Base-by-base conservation (phyloP, 108 stramenopile genomes). In the Cyclotella cryptica region DNA sequence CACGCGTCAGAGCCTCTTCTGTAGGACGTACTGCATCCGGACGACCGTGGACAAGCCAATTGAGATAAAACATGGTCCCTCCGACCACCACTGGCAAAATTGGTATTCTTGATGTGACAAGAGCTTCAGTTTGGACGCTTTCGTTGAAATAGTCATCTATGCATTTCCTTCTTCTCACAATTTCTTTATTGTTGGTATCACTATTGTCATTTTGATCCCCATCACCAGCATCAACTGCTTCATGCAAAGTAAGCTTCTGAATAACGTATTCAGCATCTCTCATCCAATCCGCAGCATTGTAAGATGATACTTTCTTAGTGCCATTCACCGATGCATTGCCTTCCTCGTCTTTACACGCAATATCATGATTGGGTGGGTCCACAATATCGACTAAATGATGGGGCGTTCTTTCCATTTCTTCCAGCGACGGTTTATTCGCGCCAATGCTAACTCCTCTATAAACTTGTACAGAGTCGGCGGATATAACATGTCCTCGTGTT, bases 1-100 rank as follows among this genome's bases (percentile, higher is more conserved):
- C 92, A 65, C 84, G 72, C 42, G 77, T 58, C 9, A 88, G 55
- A 1, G 93, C 95, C 13, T 73, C 76, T 11, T 75, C 75, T 22
- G 88, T 88, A 40, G 93, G 90, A 74, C 86, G 85, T n/a, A 89
- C 81, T 12, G 96, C 97, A 80, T 99, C 97, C 0, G 98, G 98
- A 60, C 81, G 70, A 27, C 98, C 98, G 68, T 96, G 92, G 0
- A 98, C 93, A 18, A 99, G 89, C 98, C 98, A 99, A 52, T 97
- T 89, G 0, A 97, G 59, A 77, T 98, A 99, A 96, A 99, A 97
- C 94, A 97, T 97, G n/a, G 94, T 95, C 0, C 97, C 97, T 26
- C 97, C 97, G 19, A 93, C 92, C 18, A 97, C 90, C 12, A 97
- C 89, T 21, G 92, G 92, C 30, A 93, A 74, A 13, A 93, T 58